Base-by-base conservation (phyloP, 306 rosid species). In the Trifolium repens region DNA sequence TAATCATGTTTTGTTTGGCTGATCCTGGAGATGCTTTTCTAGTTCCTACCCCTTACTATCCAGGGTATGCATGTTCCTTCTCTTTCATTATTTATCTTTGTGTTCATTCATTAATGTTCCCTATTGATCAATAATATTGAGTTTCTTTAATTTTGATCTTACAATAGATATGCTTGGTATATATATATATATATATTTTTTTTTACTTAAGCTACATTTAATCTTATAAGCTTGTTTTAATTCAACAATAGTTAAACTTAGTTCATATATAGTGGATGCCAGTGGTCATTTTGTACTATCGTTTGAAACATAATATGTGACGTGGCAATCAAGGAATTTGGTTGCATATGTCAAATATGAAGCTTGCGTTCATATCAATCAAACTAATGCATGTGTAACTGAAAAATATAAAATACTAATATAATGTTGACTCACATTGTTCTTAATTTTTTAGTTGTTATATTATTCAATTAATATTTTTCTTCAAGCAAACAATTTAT, bases 21-120 rank as follows among this genome's bases (percentile, higher is more conserved):
- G 77, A 94, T 84, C 93, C 88, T 0, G 96, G 96, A 12, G 98
- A 94, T 40, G 97, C 94, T 73, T 94, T 94, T 77, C 79, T 94
- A 16, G 84, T 91, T 72, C 98, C 98, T 3, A 82, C 98, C 4
- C 98, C 98, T 67, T 94, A 81, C 78, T 94, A 94, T 84, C 93
- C 98, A 65, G 96, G 88, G 98, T 94, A 86, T 43, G 91, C 35
- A 58, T 8, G 10, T 44, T 60, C 24, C 80, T 78, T 85, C 40
- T 65, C 63, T 74, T 42, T 75, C 80, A 26, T 59, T 8, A 22
- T 32, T 46, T 8, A 22, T 32, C 37, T 59, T 0, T 69, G 42
- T 47, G 50, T 42, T 63, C 61, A 30, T 84, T 81, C 85, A 78
- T 55, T 30, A 4, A 27, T 27, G 30, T 27, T 27, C 5, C 5